Base-by-base conservation (phyloP, 116 monocot genomes). In the Papilionanthe hybrid region DNA sequence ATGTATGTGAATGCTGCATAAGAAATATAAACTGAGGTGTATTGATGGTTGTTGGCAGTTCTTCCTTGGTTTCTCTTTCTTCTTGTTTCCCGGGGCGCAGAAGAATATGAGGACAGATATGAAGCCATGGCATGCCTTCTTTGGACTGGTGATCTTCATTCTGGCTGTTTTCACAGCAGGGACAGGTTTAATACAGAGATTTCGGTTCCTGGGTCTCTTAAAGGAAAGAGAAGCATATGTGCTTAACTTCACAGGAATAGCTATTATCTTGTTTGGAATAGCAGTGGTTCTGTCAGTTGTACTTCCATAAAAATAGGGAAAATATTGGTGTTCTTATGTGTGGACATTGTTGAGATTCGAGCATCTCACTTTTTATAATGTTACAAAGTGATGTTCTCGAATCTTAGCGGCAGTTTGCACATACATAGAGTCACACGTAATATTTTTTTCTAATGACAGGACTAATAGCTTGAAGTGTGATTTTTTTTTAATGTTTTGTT, bases 111-210 rank as follows among this genome's bases (percentile, higher is more conserved):
- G 86, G 30, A 80, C 80, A 5, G 63, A 83, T 27, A 44, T 79
- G 69, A 18, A 49, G 3, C 83, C 86, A 57, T 86, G 86, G 86
- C 86, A 86, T 42, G 80, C 73, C 17, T 83, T 86, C 60, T 71
- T 86, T 23, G 86, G 86, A 0, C 9, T 80, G 18, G 77, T 32
- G 9, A 83, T 86, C 72, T 86, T 86, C 73, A 43, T 80, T 27
- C 58, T 86, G 77, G 83, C 77, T 9, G 28, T 83, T 7, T 73
- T 66, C 77, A 86, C 44, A 28, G 72, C 83, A 4, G 86, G 78
- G 65, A 86, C 86, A 7, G 86, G 86, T 22, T 19, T 86, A 15
- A 75, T 55, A 6, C 37, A 72, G 50, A 79, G 75, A 55, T 78
- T 83, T 42, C 27, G 80, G 72, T 66, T 72, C 48, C 7, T 60